Evolutionary conservation across 208 protist genomes (phyloP), one percentile per base, ranked within the genome.

Genomic region (Phytomonas sp.): DNA sequence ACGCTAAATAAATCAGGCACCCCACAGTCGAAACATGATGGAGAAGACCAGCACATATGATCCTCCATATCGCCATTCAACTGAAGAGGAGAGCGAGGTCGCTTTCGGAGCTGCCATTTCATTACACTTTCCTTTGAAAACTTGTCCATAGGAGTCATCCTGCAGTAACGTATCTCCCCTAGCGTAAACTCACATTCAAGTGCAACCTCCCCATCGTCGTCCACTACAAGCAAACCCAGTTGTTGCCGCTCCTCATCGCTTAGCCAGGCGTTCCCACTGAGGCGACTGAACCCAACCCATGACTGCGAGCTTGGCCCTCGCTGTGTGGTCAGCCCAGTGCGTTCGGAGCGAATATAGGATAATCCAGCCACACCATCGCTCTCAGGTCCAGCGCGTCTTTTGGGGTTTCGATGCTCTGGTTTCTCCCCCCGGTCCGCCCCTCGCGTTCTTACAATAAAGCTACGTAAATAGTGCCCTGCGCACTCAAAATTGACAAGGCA

Each of bases 241-340:
- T 70, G 32, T 9, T 76, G 79, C 34, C 83, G 76, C 29, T 85
- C 78, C 46, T 76, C 79, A 17, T 66, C 77, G 2, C 61, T 60
- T 8, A 89, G 66, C 85, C 84, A 89, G 40, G 56, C 68, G 30
- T 76, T 68, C 4, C 78, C 68, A 73, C 88, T 94, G 29, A 94
- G 76, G 0, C 85, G 81, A 62, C 81, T 94, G 75, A 84, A 89
- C 59, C 75, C 74, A 11, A 67, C 34, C 70, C 80, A 84, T 60
- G 74, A 71, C 26, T 66, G 73, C 23, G 80, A 76, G 67, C 76
- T 81, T 17, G 68, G 43, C 11, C 75, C 76, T 23, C 73, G 75
- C 20, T 61, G 68, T 33, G 69, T n/a, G 23, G 67, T 36, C 36
- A 74, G 32, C 26, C 60, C 37, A 33, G 71, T 62, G 61, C 63